These are phyloP conservation scores for Eremochloa ophiuroides DNA, from an alignment of 176 grass and related monocot genomes.

Conservation along the genomic window DNA sequence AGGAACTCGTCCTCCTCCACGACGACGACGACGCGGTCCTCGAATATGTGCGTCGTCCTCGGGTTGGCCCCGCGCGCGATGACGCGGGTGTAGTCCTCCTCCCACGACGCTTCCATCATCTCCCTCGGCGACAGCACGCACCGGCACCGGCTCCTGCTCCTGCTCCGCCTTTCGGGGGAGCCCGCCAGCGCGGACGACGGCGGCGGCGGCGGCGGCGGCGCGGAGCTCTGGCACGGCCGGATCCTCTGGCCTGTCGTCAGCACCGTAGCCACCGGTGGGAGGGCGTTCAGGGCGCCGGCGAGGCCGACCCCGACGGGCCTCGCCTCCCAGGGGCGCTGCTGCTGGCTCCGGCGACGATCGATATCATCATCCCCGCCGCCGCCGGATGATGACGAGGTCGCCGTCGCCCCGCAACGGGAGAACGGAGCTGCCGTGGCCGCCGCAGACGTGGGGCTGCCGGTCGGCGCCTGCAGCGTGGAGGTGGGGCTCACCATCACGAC, in stretches of 20 bases:
- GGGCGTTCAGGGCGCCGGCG: not conserved
- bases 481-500: constrained; percentile 38
- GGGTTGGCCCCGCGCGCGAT: constrained; percentile 55
- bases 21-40: constrained; percentile 42
- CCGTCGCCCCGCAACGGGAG: not conserved
- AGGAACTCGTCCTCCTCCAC: constrained; percentile 38
- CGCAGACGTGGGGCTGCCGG: constrained; percentile 18
- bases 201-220: too few relatives aligned
- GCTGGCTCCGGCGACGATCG: not conserved
- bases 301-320: constrained; percentile 51
- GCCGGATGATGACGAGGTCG: too few relatives aligned
- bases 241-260: constrained; percentile 3
- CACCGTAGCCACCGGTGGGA: not conserved
- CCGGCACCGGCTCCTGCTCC: not conserved
- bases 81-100: constrained; percentile 80
- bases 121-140: constrained; percentile 14
- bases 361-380: not conserved
- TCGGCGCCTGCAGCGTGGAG: constrained; percentile 35
- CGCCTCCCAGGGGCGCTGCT: constrained; percentile 25
- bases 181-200: not conserved
- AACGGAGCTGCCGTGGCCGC: not conserved
- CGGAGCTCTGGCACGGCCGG: not conserved
- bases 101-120: constrained; percentile 60
- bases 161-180: not conserved
- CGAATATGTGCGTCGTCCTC: constrained; percentile 67